Percentiles rank a stretch among this genome's conserved stretches.
phyloP scores from a whole-genome alignment of 1,139 yeast genomes.

The Taiozyma sp. region DNA sequence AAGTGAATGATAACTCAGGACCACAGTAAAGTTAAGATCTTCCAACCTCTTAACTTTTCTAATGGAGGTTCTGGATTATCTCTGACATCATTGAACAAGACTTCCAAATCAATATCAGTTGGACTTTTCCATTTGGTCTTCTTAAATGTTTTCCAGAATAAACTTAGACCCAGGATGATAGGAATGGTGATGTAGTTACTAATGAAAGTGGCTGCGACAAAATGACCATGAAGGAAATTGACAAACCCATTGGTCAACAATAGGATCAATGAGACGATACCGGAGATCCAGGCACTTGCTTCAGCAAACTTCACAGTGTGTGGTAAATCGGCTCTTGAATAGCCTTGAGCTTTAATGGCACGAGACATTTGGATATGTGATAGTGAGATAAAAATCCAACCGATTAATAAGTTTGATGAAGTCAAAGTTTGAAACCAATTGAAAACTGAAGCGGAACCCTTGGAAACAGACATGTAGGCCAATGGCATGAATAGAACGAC shows the following conservation, averaged over 20 bases:
- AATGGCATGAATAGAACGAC: constrained; percentile 30
- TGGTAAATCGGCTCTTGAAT: constrained; percentile 34
- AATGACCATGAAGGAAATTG: constrained; percentile 35
- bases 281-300: constrained; percentile 34
- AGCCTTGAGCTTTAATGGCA: constrained; percentile 37
- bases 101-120: constrained; percentile 31
- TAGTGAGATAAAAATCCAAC: constrained; percentile 27
- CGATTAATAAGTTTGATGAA: constrained; percentile 16
- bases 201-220: constrained; percentile 32
- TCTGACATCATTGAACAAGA: constrained; percentile 32
- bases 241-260: constrained; percentile 38
- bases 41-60: constrained; percentile 21
- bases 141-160: constrained; percentile 31
- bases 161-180: constrained; percentile 26
- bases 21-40: constrained; percentile 17
- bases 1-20: constrained; percentile 2
- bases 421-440: constrained; percentile 22
- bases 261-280: constrained; percentile 30
- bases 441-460: constrained; percentile 30
- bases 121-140: constrained; percentile 28
- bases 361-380: constrained; percentile 32
- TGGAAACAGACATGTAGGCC: constrained; percentile 35
- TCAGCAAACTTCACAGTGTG: constrained; percentile 21
- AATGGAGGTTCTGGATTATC: constrained; percentile 34
- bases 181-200: constrained; percentile 38